Conservation (phyloP, 139 green algal species). For the Volvox africanus region DNA sequence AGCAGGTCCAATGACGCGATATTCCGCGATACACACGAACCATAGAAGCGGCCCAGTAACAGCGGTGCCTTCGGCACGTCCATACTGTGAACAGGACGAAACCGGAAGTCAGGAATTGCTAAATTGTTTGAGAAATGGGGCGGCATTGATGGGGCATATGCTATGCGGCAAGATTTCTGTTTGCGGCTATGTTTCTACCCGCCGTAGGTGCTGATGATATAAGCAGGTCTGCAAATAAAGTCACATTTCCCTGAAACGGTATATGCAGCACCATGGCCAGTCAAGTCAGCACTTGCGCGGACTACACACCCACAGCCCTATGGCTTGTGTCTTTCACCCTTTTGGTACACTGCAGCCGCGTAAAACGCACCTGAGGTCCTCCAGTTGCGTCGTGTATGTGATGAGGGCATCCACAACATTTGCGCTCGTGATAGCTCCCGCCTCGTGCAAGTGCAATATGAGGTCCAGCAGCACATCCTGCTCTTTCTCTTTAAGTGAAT, state of each 20-base stretch:
- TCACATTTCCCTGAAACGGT: too few species aligned
- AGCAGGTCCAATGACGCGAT: constrained; percentile 46
- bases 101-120: too few species aligned
- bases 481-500: constrained; percentile 71
- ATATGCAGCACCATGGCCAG: too few species aligned
- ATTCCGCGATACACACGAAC: constrained; percentile 51
- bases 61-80: constrained; percentile 81
- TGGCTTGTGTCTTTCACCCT: too few species aligned
- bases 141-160: too few species aligned
- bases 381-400: constrained; percentile 67
- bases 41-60: constrained; percentile 79
- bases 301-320: too few species aligned
- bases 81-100: constrained; percentile 54
- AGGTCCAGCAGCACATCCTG: constrained; percentile 72
- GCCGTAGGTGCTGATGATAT: too few species aligned
- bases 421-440: constrained; percentile 57
- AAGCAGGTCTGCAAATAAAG: too few species aligned
- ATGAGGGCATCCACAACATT: constrained; percentile 71
- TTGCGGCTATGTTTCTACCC: too few species aligned
- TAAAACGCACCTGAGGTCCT: constrained; percentile 73
- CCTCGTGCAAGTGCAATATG: constrained; percentile 71
- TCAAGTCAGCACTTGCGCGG: too few species aligned
- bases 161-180: too few species aligned
- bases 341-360: neutral
- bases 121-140: too few species aligned